Evolutionary conservation across 1,284 basidiomycete genomes (phyloP), one percentile per base, ranked within the genome.

Genomic region (Tylopilus sp.): DNA sequence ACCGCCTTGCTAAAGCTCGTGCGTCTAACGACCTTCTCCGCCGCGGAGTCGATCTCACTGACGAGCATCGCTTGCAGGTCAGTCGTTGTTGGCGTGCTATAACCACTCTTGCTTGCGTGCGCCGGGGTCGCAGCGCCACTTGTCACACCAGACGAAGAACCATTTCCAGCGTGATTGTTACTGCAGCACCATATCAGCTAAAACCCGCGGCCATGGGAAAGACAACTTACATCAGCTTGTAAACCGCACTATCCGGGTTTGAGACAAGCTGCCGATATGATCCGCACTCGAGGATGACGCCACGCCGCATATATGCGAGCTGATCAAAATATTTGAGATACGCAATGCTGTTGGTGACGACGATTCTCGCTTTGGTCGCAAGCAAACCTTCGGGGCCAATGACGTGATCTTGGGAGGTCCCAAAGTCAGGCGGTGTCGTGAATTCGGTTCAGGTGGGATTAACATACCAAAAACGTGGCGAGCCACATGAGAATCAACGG

Each of bases 261-360:
- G 69, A 73, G 68, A 88, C 77, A 10, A 92, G 77, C 10, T 77
- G 72, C 8, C 73, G 67, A 63, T 87, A 94, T 0, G 83, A 74
- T 4, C 89, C 90, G 35, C 73, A 75, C 71, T 97, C 94, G 21
- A 94, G 69, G 50, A 97, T 83, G 61, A 91, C 83, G 11, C 94
- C 94, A 17, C 83, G 79, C 20, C 91, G 85, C 30, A 98, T 72
- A 69, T 88, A 92, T 49, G 82, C 70, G 28, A 97, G 75, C 54
- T 88, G 77, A 64, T 96, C 88, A 44, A 91, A 88, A 52, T 92
- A 77, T 43, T 81, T 80, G 44, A 94, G 75, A 64, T 89, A 94
- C 15, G 91, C 81, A 36, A 97, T 85, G 41, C 87, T 87, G 69
- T 97, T 94, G 18, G 93, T 95, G 52, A 94, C 91, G 3, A 97